These are phyloP conservation scores for Diplodia seriata DNA, from an alignment of 2,329 filamentous ascomycete species.

Conservation along the genomic window DNA sequence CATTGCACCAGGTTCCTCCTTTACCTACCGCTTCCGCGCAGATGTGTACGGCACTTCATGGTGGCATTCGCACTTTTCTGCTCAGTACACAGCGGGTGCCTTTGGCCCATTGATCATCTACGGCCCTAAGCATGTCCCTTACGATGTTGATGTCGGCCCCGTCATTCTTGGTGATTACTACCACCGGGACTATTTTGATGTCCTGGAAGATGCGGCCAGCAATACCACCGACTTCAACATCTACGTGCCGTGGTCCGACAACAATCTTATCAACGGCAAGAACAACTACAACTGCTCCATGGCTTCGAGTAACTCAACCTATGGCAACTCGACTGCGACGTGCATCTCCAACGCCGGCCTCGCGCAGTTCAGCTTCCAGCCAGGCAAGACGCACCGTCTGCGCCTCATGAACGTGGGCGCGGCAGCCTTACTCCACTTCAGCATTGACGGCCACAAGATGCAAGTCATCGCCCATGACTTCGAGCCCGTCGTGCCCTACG, in stretches of 20 bases:
- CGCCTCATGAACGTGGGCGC: conserved; percentile 53
- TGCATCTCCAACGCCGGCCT: conserved; percentile 32
- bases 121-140: background rate
- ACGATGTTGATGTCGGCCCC: background rate
- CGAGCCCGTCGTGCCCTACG: conserved; percentile 52
- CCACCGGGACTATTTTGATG: too few relatives aligned
- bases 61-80: background rate
- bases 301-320: too few relatives aligned
- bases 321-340: too few relatives aligned
- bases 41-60: background rate
- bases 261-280: conserved; percentile 41
- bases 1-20: background rate
- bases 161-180: background rate
- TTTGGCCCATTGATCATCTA: background rate
- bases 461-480: conserved; percentile 53
- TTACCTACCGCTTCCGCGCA: background rate
- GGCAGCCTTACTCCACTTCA: conserved; percentile 51
- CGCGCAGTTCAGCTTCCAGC: conserved; percentile 48
- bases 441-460: conserved; percentile 53
- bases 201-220: too few relatives aligned
- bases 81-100: background rate
- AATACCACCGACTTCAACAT: too few relatives aligned
- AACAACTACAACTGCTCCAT: conserved; percentile 40
- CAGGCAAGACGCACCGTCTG: conserved; percentile 51
- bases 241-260: background rate